Evolutionary conservation across 345 rosid genomes (phyloP).

Genomic region (Murraya koenigii): DNA sequence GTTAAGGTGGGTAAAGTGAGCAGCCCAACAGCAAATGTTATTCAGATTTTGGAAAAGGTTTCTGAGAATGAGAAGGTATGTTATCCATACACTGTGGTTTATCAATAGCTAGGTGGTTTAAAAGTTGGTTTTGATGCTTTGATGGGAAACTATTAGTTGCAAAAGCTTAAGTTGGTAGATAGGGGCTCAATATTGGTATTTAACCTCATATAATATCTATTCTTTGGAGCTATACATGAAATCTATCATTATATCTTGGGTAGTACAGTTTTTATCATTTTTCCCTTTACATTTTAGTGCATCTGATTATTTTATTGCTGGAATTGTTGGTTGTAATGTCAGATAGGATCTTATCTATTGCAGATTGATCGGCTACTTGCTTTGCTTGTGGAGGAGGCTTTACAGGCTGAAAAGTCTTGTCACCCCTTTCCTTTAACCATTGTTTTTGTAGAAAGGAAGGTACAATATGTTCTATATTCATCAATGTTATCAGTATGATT

Average conservation of each 20-base stretch:
- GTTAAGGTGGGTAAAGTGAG: slow-evolving; percentile 44
- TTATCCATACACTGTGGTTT: not conserved
- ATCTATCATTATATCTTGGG: not conserved
- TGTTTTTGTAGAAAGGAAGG: slow-evolving; percentile 46
- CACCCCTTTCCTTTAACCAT: slow-evolving; percentile 38
- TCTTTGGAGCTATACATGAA: not conserved
- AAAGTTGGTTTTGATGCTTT: not conserved
- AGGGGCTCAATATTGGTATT: not conserved
- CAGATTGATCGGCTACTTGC: slow-evolving; percentile 36
- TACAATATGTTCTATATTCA: slow-evolving; percentile 1
- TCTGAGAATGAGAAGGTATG: slow-evolving; percentile 43
- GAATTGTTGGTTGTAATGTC: not conserved
- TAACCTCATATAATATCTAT: not conserved
- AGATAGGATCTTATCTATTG: slow-evolving; percentile 13
- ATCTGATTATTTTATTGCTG: not conserved
- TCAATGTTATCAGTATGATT: not conserved
- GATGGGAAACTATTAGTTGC: not conserved
- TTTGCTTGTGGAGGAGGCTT: slow-evolving; percentile 34
- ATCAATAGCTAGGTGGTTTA: not conserved
- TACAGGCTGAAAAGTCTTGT: slow-evolving; percentile 31
- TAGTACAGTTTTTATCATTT: not conserved
- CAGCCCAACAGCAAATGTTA: slow-evolving; percentile 41
- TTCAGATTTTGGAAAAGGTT: slow-evolving; percentile 29
- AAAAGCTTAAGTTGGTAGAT: not conserved
- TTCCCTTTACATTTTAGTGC: not conserved